Percentiles rank a stretch among this genome's conserved stretches.
Evolutionary conservation across 73 alveolate genomes (phyloP).

Genomic region (Tetrahymena malaccensis): DNA sequence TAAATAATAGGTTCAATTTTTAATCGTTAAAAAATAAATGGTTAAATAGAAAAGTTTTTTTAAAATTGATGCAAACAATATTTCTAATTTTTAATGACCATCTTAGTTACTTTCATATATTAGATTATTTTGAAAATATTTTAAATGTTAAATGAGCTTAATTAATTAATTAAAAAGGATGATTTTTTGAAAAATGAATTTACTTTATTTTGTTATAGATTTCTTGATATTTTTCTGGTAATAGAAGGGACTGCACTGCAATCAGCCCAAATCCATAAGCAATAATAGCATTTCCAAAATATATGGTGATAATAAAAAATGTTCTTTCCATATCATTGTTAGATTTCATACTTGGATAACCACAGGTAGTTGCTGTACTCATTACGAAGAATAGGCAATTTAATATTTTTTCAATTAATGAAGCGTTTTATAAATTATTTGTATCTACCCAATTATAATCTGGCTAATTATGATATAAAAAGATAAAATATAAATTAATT

Average conservation of each 20-base stretch:
- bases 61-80: too few relatives aligned
- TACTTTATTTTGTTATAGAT: not conserved
- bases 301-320: slow-evolving; percentile 29
- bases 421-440: not conserved
- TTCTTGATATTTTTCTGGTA: not conserved
- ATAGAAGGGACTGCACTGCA: not conserved
- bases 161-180: too few relatives aligned
- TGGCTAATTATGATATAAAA: not conserved
- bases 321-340: slow-evolving; percentile 37
- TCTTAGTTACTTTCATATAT: too few relatives aligned
- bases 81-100: too few relatives aligned
- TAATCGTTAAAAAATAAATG: too few relatives aligned
- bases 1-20: too few relatives aligned
- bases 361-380: slow-evolving; percentile 43
- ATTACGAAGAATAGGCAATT: slow-evolving; percentile 30
- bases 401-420: not conserved
- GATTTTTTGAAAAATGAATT: not conserved
- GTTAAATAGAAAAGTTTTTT: too few relatives aligned
- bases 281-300: slow-evolving; percentile 45
- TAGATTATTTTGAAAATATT: too few relatives aligned
- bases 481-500: not conserved
- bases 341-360: slow-evolving; percentile 47
- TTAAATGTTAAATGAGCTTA: too few relatives aligned
- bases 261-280: slow-evolving; percentile 46
- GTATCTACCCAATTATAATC: not conserved